Conservation (phyloP, 495 filamentous ascomycete species). For the Penicillium arizonense region DNA sequence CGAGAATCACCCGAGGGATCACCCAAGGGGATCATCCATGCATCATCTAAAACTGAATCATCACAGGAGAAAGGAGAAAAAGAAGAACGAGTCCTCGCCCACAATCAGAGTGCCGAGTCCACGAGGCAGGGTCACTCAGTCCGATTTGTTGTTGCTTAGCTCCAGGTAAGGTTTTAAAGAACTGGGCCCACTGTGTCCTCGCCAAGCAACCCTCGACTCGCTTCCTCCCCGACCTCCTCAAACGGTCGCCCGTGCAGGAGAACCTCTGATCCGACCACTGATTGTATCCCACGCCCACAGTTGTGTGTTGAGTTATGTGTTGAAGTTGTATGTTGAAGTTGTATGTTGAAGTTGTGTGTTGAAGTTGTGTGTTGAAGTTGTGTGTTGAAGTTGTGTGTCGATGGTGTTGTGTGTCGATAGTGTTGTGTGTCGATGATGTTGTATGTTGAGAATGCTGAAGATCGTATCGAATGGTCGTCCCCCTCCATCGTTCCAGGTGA, state of each 20-base stretch:
- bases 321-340: too few relatives aligned
- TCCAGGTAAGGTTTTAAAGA: background rate
- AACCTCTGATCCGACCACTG: background rate
- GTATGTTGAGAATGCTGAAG: too few relatives aligned
- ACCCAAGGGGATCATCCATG: too few relatives aligned
- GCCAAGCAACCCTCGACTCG: background rate
- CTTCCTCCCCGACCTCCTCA: background rate
- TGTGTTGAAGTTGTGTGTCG: too few relatives aligned
- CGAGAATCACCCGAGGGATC: background rate
- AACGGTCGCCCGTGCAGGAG: slow-evolving; percentile 5
- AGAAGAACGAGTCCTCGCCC: background rate
- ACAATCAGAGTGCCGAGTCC: slow-evolving; percentile 4
- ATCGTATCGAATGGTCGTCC: background rate
- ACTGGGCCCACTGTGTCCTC: slow-evolving; percentile 3
- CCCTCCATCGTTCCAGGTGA: background rate
- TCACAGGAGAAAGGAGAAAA: background rate
- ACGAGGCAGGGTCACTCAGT: background rate
- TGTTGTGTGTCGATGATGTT: too few relatives aligned
- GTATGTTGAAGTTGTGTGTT: too few relatives aligned
- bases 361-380: too few relatives aligned
- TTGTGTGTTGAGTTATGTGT: too few relatives aligned
- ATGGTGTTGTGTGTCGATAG: too few relatives aligned
- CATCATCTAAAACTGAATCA: slow-evolving; percentile 8
- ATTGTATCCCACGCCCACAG: background rate
- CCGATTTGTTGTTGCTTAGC: background rate